phyloP scores from a whole-genome alignment of 352 stramenopile genomes.

The Pythium phragmitis region DNA sequence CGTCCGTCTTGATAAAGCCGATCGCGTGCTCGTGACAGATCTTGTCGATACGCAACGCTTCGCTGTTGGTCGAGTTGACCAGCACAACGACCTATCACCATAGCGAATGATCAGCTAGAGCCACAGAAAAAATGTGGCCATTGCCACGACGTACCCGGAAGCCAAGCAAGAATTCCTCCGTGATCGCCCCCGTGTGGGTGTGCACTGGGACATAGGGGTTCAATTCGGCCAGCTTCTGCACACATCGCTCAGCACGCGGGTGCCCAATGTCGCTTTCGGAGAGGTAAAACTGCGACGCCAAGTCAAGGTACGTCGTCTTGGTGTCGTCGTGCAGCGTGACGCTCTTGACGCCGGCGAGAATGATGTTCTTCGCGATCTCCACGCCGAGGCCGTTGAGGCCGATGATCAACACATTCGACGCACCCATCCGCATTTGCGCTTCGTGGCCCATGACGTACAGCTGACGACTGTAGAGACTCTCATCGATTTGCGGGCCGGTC shows the following conservation, averaged over 20 bases:
- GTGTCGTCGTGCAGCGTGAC: conserved; percentile 95
- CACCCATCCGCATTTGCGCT: conserved; percentile 96
- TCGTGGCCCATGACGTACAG: conserved; percentile 99
- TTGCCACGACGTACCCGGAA: conserved; percentile 58
- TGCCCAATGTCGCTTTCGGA: conserved; percentile 84
- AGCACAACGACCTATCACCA: conserved; percentile 73
- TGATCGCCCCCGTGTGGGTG: conserved; percentile 62
- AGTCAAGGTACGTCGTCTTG: conserved; percentile 79
- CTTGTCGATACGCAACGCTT: conserved; percentile 75
- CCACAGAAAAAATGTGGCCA: background rate
- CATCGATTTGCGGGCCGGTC: conserved; percentile 58
- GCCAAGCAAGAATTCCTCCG: conserved; percentile 59
- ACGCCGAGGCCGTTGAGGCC: conserved; percentile 94
- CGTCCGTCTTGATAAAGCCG: conserved; percentile 92
- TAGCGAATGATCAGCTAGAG: background rate
- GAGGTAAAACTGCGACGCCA: conserved; percentile 97
- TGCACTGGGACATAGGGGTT: conserved; percentile 96
- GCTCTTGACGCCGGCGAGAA: conserved; percentile 94
- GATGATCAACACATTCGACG: conserved; percentile 94
- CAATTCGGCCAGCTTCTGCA: conserved; percentile 92
- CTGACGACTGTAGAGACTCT: conserved; percentile 92
- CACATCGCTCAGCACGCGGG: conserved; percentile 82
- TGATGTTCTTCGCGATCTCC: conserved; percentile 99
- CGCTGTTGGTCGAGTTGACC: conserved; percentile 69
- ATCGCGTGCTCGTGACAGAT: conserved; percentile 86